A percentile compares a stretch with the other conserved stretches of the same genome.
phyloP scores from a whole-genome alignment of 169 alveolate genomes.

The Plasmodium billcollinsi region DNA sequence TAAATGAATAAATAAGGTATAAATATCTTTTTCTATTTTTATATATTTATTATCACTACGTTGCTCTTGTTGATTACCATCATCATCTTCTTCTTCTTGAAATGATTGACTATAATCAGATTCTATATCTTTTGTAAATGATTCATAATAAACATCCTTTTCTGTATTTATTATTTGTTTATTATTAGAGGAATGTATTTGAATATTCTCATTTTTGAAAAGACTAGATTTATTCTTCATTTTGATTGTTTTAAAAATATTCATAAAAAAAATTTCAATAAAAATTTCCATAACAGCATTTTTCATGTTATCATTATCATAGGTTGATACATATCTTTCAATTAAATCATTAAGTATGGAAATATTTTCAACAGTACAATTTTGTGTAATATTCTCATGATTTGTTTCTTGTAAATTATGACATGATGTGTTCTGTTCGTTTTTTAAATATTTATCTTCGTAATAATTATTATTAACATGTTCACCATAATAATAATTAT shows the following conservation, averaged over 20 bases:
- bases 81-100: background rate
- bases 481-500: background rate
- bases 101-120: slow-evolving; percentile 20
- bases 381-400: background rate
- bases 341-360: slow-evolving; percentile 47
- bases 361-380: slow-evolving; percentile 29
- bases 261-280: slow-evolving; percentile 61
- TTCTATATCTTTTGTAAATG: background rate
- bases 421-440: background rate
- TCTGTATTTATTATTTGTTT: background rate
- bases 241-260: slow-evolving; percentile 28
- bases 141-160: background rate
- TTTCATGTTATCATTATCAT: slow-evolving; percentile 68
- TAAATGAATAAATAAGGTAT: slow-evolving; percentile 42
- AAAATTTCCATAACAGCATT: slow-evolving; percentile 40
- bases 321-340: slow-evolving; percentile 66
- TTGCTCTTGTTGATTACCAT: background rate
- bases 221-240: background rate
- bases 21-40: slow-evolving; percentile 29
- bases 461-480: background rate
- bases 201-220: background rate
- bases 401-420: background rate
- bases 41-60: slow-evolving; percentile 11
- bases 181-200: background rate
- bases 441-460: background rate